phyloP scores from a whole-genome alignment of 2,329 filamentous ascomycete genomes.

The Zasmidium cellare region DNA sequence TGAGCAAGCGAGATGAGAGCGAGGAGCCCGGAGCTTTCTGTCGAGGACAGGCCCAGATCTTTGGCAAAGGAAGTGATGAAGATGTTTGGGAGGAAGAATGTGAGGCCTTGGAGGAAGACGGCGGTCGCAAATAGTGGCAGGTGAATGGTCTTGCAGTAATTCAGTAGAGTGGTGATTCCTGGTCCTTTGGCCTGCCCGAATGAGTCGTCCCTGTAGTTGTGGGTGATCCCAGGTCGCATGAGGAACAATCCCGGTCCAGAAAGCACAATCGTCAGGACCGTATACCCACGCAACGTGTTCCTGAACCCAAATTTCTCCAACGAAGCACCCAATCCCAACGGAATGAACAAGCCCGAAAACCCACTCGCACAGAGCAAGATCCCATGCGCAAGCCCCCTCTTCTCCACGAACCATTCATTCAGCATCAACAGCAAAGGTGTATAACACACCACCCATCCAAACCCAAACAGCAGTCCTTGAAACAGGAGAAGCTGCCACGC shows the following conservation, averaged over 20 bases:
- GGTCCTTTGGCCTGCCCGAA: slow-evolving; percentile 24
- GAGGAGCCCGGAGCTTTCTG: slow-evolving; percentile 34
- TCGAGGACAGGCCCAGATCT: slow-evolving; percentile 26
- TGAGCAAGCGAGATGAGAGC: slow-evolving; percentile 39
- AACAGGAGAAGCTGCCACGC: slow-evolving; percentile 58
- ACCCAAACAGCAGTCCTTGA: slow-evolving; percentile 60
- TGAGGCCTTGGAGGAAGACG: slow-evolving; percentile 40
- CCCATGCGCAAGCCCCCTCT: slow-evolving; percentile 30
- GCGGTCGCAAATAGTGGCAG: slow-evolving; percentile 34
- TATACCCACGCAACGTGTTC: slow-evolving; percentile 26
- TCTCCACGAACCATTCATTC: slow-evolving; percentile 31
- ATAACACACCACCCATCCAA: slow-evolving; percentile 55
- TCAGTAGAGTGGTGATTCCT: slow-evolving; percentile 36
- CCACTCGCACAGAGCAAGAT: slow-evolving; percentile 27
- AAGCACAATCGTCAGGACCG: slow-evolving; percentile 26
- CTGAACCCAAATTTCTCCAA: slow-evolving; percentile 27
- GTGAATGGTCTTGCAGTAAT: not conserved
- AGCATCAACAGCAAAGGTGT: slow-evolving; percentile 32
- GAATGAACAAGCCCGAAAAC: slow-evolving; percentile 26
- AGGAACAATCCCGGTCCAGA: slow-evolving; percentile 35
- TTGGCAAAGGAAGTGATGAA: slow-evolving; percentile 41
- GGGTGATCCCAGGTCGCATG: slow-evolving; percentile 9
- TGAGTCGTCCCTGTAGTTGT: slow-evolving; percentile 35
- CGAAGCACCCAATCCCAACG: slow-evolving; percentile 21
- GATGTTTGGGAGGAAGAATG: slow-evolving; percentile 42